Percentiles rank a stretch among this genome's conserved stretches.
phyloP scores from a whole-genome alignment of 371 early-diverging fungal genomes.

The Nosema muscidifuracis region DNA sequence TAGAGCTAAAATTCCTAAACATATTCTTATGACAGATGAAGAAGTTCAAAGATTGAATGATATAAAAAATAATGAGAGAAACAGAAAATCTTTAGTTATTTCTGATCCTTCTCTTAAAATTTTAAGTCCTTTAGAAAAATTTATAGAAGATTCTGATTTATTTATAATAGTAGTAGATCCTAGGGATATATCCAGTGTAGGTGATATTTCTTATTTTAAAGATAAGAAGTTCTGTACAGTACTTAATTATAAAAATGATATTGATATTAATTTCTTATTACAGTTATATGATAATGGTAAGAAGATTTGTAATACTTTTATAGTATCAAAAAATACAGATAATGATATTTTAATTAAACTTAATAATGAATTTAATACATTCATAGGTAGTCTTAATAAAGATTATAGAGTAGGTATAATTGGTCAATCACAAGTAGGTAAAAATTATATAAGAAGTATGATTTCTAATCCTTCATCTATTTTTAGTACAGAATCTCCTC shows the following conservation, averaged over 20 bases:
- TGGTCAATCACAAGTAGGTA: neutral
- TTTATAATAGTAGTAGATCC: slow-evolving; percentile 1
- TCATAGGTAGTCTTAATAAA: neutral
- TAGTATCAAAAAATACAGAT: neutral
- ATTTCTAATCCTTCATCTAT: neutral
- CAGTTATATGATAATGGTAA: neutral
- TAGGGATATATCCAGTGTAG: neutral
- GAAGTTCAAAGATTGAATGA: neutral
- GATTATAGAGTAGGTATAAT: neutral
- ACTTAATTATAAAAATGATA: slow-evolving; percentile 9
- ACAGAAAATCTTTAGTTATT: neutral
- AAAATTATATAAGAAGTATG: neutral
- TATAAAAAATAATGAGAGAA: slow-evolving; percentile 10
- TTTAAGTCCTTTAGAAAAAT: neutral
- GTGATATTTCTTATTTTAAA: neutral
- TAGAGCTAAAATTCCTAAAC: slow-evolving; percentile 9
- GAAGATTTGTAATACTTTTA: neutral
- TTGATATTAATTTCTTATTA: neutral
- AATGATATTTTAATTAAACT: neutral
- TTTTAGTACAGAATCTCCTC: neutral
- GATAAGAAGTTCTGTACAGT: neutral
- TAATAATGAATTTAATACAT: neutral
- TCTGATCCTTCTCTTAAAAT: no score
- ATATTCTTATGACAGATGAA: slow-evolving; percentile 19
- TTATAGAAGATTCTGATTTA: neutral